These are phyloP conservation scores for Capsella rubella DNA, from an alignment of 441 rosid species.

Conservation along the genomic window DNA sequence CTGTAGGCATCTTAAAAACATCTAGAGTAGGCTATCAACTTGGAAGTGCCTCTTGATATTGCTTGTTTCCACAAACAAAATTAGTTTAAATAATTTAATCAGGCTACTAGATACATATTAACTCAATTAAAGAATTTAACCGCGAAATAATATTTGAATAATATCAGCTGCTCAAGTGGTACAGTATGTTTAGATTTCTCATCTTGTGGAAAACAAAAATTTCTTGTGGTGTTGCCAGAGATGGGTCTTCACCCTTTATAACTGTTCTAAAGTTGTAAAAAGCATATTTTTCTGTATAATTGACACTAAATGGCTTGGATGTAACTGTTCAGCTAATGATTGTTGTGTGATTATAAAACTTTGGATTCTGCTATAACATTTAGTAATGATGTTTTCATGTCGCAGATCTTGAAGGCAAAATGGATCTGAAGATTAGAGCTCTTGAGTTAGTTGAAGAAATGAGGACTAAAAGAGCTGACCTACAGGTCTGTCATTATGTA, in stretches of 20 bases:
- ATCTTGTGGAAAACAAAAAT: slow-evolving; percentile 6
- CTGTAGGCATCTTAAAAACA: neutral
- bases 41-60: slow-evolving; percentile 13
- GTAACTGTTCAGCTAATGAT: slow-evolving; percentile 24
- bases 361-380: slow-evolving; percentile 23
- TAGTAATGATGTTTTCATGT: slow-evolving; percentile 11
- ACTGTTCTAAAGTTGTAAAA: neutral
- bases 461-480: slow-evolving; percentile 92
- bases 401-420: slow-evolving; percentile 94
- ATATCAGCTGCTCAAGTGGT: slow-evolving; percentile 11
- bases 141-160: neutral
- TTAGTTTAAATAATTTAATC: neutral
- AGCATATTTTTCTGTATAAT: neutral
- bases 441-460: slow-evolving; percentile 94
- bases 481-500: slow-evolving; percentile 64
- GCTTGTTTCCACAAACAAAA: neutral
- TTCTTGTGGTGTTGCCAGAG: slow-evolving; percentile 26
- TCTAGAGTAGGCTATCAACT: slow-evolving; percentile 26
- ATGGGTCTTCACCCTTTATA: slow-evolving; percentile 5
- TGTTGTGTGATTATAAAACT: slow-evolving; percentile 6
- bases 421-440: slow-evolving; percentile 88
- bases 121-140: neutral
- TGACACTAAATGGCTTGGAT: slow-evolving; percentile 14
- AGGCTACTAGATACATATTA: neutral
- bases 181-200: slow-evolving; percentile 9